Conservation (phyloP, 2,329 filamentous ascomycete species). For the Madurella fahalii region DNA sequence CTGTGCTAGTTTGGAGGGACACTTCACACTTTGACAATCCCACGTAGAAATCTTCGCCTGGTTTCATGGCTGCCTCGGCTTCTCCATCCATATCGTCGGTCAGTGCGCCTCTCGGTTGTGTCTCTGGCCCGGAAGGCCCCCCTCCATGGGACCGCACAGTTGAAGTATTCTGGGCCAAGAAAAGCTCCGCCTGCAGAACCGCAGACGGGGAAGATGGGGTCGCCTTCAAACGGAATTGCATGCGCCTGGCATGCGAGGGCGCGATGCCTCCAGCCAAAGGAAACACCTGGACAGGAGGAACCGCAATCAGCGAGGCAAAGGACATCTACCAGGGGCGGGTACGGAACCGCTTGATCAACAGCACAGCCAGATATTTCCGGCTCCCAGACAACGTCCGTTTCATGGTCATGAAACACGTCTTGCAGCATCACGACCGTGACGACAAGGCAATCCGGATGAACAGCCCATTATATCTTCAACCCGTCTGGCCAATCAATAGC, state of each 20-base stretch:
- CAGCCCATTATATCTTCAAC: constrained; percentile 31
- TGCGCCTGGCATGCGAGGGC: neutral
- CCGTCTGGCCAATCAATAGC: constrained; percentile 32
- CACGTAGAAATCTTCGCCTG: too few relatives aligned
- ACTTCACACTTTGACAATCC: too few relatives aligned
- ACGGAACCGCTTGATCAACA: constrained; percentile 11
- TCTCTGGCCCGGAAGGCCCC: too few relatives aligned
- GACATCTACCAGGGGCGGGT: neutral
- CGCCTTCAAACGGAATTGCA: constrained; percentile 5
- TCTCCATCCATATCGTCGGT: too few relatives aligned
- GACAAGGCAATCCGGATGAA: constrained; percentile 27
- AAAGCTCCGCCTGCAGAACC: neutral
- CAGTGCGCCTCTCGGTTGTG: too few relatives aligned
- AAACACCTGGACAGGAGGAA: neutral
- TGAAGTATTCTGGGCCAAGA: constrained; percentile 20
- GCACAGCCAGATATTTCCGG: constrained; percentile 21
- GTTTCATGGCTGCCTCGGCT: too few relatives aligned
- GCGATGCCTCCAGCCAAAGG: neutral
- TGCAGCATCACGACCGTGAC: constrained; percentile 12
- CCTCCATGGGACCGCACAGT: constrained; percentile 24
- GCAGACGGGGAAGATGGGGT: neutral
- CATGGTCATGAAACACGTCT: constrained; percentile 21
- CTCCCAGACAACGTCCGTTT: constrained; percentile 26
- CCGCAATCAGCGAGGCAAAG: neutral
- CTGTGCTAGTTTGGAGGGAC: too few relatives aligned